Conservation (phyloP, 257 asterid species). For the Thymus quinquecostatus region DNA sequence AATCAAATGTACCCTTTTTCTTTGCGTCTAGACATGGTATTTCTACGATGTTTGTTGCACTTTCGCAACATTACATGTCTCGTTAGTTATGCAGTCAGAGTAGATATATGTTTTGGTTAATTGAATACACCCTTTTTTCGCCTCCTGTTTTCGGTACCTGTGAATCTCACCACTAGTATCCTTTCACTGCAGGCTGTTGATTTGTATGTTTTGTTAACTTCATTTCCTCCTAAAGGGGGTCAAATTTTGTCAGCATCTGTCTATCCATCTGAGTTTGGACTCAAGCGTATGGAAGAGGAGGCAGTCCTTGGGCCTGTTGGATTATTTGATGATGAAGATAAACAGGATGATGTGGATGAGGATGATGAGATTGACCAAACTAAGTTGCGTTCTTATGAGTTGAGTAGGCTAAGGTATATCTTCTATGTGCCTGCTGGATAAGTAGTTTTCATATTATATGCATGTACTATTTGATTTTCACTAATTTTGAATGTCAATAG, state of each 20-base stretch:
- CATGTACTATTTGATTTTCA: constrained; percentile 2
- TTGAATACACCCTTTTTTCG: too few species aligned
- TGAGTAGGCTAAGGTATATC: constrained; percentile 77
- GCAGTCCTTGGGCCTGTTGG: constrained; percentile 85
- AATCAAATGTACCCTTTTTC: not conserved
- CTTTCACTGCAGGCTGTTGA: constrained; percentile 76
- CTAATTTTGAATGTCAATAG: not conserved
- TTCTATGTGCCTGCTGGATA: constrained; percentile 11
- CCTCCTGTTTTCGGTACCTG: not conserved
- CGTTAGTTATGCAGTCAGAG: not conserved
- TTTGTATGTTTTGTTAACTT: constrained; percentile 70
- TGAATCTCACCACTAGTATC: constrained; percentile 21
- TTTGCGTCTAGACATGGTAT: not conserved
- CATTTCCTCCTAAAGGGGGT: constrained; percentile 83
- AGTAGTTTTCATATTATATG: constrained; percentile 9
- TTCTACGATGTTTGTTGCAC: not conserved
- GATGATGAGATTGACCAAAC: constrained; percentile 53
- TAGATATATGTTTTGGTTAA: not conserved
- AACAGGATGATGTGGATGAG: constrained; percentile 48
- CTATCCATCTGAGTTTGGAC: constrained; percentile 97
- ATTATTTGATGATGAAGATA: constrained; percentile 62
- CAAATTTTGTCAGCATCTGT: constrained; percentile 70
- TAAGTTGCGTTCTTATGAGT: constrained; percentile 87
- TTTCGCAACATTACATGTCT: not conserved
- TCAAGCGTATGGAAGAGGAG: constrained; percentile 96